Conservation (phyloP, 805 yeast genomes). For the Candida dendrica region DNA sequence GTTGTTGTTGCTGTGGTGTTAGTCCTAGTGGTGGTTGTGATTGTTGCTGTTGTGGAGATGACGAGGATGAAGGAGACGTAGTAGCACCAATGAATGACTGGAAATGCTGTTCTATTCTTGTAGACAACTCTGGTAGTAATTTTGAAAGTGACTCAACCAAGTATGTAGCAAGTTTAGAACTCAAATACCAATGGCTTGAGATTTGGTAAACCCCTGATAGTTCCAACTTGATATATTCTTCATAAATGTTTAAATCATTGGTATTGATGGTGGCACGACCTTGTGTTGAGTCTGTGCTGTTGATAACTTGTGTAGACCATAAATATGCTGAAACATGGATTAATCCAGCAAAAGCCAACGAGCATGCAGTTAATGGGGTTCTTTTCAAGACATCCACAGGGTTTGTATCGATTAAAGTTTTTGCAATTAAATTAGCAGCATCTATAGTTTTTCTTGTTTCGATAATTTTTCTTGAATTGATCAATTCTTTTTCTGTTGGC, state of each 20-base stretch:
- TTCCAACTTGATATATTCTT: constrained; percentile 42
- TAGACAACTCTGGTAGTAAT: constrained; percentile 35
- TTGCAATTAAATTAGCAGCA: constrained; percentile 43
- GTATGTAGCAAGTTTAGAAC: constrained; percentile 39
- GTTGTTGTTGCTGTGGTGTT: background rate
- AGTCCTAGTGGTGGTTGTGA: background rate
- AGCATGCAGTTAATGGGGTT: constrained; percentile 47
- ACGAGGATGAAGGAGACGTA: constrained; percentile 1
- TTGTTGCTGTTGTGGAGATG: background rate
- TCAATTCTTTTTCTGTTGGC: constrained; percentile 23
- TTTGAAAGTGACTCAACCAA: constrained; percentile 37
- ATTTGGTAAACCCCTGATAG: constrained; percentile 42
- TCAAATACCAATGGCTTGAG: constrained; percentile 43
- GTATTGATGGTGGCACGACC: constrained; percentile 13
- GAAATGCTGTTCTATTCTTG: constrained; percentile 28
- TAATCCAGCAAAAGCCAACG: constrained; percentile 43
- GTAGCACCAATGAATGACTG: constrained; percentile 5
- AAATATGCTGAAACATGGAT: constrained; percentile 47
- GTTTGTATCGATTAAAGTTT: constrained; percentile 38
- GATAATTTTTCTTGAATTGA: constrained; percentile 38
- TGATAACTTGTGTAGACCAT: constrained; percentile 38
- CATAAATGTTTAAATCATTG: constrained; percentile 35
- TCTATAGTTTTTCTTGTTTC: constrained; percentile 49
- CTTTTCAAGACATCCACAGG: constrained; percentile 35
- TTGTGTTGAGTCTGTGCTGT: constrained; percentile 6